Percentiles rank a stretch among this genome's conserved stretches.
These are phyloP conservation scores for Xylaria nigripes DNA, from an alignment of 495 filamentous ascomycete genomes.

Conservation along the genomic window DNA sequence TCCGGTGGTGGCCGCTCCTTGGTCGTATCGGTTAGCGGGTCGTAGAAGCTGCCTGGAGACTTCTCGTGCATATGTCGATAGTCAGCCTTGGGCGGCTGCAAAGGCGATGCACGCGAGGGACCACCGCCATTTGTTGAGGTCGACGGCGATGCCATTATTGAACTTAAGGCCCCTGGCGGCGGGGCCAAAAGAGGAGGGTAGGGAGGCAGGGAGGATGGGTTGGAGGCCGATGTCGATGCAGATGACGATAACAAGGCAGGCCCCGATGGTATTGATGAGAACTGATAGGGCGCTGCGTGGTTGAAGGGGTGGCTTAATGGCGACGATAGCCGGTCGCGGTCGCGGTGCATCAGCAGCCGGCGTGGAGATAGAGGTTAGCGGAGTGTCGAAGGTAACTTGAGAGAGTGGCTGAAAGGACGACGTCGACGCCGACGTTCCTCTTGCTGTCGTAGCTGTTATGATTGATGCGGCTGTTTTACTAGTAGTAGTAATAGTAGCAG, in stretches of 20 bases:
- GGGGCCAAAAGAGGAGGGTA: slow-evolving; percentile 19
- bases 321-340: slow-evolving; percentile 12
- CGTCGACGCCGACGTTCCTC: slow-evolving; percentile 2
- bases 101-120: slow-evolving; percentile 25
- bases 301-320: slow-evolving; percentile 19
- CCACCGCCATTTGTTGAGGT: slow-evolving; percentile 23
- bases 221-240: slow-evolving; percentile 12
- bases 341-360: slow-evolving; percentile 19
- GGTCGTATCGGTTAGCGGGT: slow-evolving; percentile 46
- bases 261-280: slow-evolving; percentile 7
- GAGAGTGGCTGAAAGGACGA: slow-evolving; percentile 30
- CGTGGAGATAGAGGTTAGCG: slow-evolving; percentile 5
- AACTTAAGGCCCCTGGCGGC: slow-evolving; percentile 27
- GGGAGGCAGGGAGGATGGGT: background rate
- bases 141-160: slow-evolving; percentile 25
- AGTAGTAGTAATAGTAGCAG: too few relatives aligned
- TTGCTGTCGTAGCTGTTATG: background rate
- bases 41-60: slow-evolving; percentile 44
- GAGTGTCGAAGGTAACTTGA: slow-evolving; percentile 8
- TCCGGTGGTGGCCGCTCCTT: slow-evolving; percentile 40
- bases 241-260: background rate
- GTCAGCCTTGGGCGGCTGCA: slow-evolving; percentile 27
- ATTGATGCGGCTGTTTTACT: slow-evolving; percentile 3
- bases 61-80: slow-evolving; percentile 38
- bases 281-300: slow-evolving; percentile 22